phyloP scores from a whole-genome alignment of 305 asterid genomes.

The Fraxinus dipetala region DNA sequence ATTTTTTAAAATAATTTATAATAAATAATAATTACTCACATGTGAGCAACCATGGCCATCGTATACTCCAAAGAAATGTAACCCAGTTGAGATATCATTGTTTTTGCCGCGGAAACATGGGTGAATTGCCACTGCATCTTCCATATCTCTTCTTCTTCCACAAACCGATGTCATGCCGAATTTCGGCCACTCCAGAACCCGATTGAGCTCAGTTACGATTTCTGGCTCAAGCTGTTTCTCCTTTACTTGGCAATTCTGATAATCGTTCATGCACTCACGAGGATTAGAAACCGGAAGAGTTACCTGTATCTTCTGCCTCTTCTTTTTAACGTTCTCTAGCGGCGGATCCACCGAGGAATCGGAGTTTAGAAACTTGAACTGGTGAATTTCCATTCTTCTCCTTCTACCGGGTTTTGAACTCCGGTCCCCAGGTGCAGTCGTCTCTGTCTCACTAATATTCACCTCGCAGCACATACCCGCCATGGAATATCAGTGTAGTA shows the following conservation, averaged over 20 bases:
- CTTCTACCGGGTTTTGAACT: slow-evolving; percentile 51
- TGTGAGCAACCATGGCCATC: slow-evolving; percentile 99
- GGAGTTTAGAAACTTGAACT: slow-evolving; percentile 45
- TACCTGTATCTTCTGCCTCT: slow-evolving; percentile 36
- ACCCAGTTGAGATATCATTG: slow-evolving; percentile 20
- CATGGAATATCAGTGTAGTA: slow-evolving; percentile 30
- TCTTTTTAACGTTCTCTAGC: slow-evolving; percentile 28
- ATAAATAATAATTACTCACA: slow-evolving; percentile 32
- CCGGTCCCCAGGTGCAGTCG: slow-evolving; percentile 48
- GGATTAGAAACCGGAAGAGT: slow-evolving; percentile 26
- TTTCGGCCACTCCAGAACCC: slow-evolving; percentile 36
- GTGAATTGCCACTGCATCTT: slow-evolving; percentile 73
- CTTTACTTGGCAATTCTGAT: slow-evolving; percentile 11
- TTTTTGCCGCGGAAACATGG: slow-evolving; percentile 39
- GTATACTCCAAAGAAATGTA: slow-evolving; percentile 74
- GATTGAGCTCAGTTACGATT: neutral
- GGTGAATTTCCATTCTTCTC: slow-evolving; percentile 64
- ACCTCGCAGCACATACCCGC: slow-evolving; percentile 62
- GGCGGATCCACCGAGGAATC: slow-evolving; percentile 47
- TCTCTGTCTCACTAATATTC: slow-evolving; percentile 58
- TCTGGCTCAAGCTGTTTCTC: neutral
- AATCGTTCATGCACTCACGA: slow-evolving; percentile 13
- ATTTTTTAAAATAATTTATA: neutral
- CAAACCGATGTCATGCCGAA: slow-evolving; percentile 78
- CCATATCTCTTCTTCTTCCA: slow-evolving; percentile 92